Evolutionary conservation across 2,329 filamentous ascomycete species (phyloP).

Genomic region (Penicillium sp.): DNA sequence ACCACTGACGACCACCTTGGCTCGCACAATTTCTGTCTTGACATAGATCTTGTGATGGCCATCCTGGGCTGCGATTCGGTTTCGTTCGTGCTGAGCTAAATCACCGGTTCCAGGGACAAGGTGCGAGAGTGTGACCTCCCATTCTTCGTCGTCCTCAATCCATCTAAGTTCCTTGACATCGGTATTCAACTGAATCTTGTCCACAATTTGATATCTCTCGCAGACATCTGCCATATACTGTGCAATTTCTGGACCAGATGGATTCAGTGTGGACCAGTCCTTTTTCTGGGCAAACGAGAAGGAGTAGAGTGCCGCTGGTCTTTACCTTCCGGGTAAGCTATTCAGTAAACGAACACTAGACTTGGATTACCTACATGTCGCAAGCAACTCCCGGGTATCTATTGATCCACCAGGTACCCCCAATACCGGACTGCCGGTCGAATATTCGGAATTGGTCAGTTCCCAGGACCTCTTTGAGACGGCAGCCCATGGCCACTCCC

Average conservation of each 20-base stretch:
- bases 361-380: slow-evolving; percentile 47
- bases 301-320: slow-evolving; percentile 57
- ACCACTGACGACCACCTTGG: slow-evolving; percentile 56
- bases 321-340: slow-evolving; percentile 21
- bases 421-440: slow-evolving; percentile 57
- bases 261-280: slow-evolving; percentile 52
- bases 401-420: slow-evolving; percentile 66
- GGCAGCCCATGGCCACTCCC: slow-evolving; percentile 61
- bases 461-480: slow-evolving; percentile 57
- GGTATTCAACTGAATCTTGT: slow-evolving; percentile 60
- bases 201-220: slow-evolving; percentile 52
- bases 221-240: slow-evolving; percentile 56
- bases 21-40: slow-evolving; percentile 52
- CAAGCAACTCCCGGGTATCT: slow-evolving; percentile 61
- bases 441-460: slow-evolving; percentile 63
- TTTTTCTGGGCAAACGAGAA: slow-evolving; percentile 57
- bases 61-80: slow-evolving; percentile 44
- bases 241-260: slow-evolving; percentile 52
- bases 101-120: slow-evolving; percentile 57
- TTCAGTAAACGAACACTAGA: not conserved
- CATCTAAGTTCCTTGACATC: slow-evolving; percentile 55
- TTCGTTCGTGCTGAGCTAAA: slow-evolving; percentile 50
- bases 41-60: slow-evolving; percentile 52
- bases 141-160: slow-evolving; percentile 55
- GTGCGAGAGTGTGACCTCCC: slow-evolving; percentile 55